Evolutionary conservation across 352 stramenopile genomes (phyloP), one percentile per base, ranked within the genome.

Genomic region (Aphanomyces cochlioides): DNA sequence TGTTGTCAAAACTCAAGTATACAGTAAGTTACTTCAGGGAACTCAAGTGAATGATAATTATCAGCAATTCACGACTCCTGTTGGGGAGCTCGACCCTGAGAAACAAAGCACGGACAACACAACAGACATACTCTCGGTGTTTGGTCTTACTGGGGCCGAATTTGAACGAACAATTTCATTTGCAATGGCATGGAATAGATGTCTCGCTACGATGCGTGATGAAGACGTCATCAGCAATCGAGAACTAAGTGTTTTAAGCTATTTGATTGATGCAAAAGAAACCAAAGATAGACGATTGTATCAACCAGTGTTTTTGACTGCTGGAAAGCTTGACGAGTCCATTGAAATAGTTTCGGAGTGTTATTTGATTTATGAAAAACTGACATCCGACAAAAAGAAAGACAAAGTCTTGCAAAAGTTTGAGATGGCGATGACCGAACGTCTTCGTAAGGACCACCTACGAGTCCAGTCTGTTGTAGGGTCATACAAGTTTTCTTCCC

Each of bases 141-240:
- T 82, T 3, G 86, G 86, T 40, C 75, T 94, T 28, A 91, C 84
- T 7, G 87, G 85, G 41, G 82, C 85, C 12, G 84, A 91, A 59
- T 95, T 95, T 70, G 87, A 95, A 73, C 85, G 87, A 28, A 93
- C 85, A 53, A 95, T 95, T 69, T 75, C 87, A 34, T 95, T 95
- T 65, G 87, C 87, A 7, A 95, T 95, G 85, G 87, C 87, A n/a
- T 95, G 87, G 87, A 95, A 95, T 58, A 82, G 83, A 8, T 92
- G 83, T 40, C 65, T 95, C 40, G 72, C 72, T 12, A 92, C 81
- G 76, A 70, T 95, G 53, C 84, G 87, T 48, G 87, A 95, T 59
- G 85, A 83, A 43, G 87, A 93, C 71, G 77, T 95, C n/a, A 90
- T 95, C 41, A 91, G 81, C 45, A 81, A 95, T 67, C 84, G 87